Percentiles rank a stretch among this genome's conserved stretches.
Conservation (phyloP, 805 yeast genomes). For the Tetrapisispora pingtungensis region DNA sequence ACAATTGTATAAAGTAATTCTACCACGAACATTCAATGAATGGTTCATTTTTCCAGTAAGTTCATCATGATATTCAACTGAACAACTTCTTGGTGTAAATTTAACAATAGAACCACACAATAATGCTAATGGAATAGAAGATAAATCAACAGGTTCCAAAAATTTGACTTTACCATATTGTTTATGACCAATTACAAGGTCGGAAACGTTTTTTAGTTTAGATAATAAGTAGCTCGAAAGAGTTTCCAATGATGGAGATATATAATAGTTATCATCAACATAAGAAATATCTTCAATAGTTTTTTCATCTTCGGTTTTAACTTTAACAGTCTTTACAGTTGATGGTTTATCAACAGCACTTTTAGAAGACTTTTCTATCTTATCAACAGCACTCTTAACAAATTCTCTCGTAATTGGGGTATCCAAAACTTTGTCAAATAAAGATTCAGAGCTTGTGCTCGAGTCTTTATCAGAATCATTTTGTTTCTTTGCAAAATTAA, state of each 20-base stretch:
- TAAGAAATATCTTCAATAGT: slow-evolving; percentile 33
- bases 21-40: slow-evolving; percentile 72
- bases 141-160: slow-evolving; percentile 71
- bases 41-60: slow-evolving; percentile 58
- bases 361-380: background rate
- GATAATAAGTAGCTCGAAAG: slow-evolving; percentile 49
- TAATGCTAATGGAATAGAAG: slow-evolving; percentile 50
- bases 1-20: slow-evolving; percentile 66
- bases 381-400: background rate
- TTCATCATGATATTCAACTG: slow-evolving; percentile 60
- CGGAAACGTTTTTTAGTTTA: slow-evolving; percentile 52
- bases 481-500: slow-evolving; percentile 4
- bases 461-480: background rate
- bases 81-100: slow-evolving; percentile 50
- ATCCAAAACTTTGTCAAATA: background rate
- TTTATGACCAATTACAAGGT: slow-evolving; percentile 69
- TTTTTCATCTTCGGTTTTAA: background rate
- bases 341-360: too few species aligned
- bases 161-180: slow-evolving; percentile 68
- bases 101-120: slow-evolving; percentile 57
- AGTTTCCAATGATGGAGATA: slow-evolving; percentile 62
- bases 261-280: slow-evolving; percentile 77
- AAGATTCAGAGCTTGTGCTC: background rate
- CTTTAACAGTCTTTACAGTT: background rate
- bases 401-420: background rate